Evolutionary conservation across 495 filamentous ascomycete genomes (phyloP), one percentile per base, ranked within the genome.

Genomic region (Xylaria cubensis): DNA sequence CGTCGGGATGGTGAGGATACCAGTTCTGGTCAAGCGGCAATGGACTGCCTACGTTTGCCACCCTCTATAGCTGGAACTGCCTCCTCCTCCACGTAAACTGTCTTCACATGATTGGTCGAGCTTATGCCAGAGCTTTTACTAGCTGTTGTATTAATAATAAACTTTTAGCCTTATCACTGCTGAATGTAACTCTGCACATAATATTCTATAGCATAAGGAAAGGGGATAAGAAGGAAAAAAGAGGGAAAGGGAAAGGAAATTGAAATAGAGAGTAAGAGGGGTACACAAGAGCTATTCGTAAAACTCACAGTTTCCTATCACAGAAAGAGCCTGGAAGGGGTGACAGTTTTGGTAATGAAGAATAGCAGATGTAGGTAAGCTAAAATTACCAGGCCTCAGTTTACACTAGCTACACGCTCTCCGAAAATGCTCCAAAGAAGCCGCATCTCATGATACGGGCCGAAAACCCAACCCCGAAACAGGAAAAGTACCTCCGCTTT

Each of bases 401-500:
- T 8, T 39, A 39, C 34, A 39, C 34, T 41, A 61, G 32, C 3
- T 61, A 61, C 58, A 61, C 24, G 58, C 58, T 61, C 2, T 6
- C 34, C 32, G 34, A 61, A 39, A 61, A 61, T 61, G 58, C 34
- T 2, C 21, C 58, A 59, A 34, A 8, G 2, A n/a, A 61, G 55
- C 26, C 19, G 39, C 39, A 39, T 61, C 58, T 21, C 58, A 39
- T 61, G 58, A 61, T 39, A 61, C 32, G 58, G 34, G 34, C 34
- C n/a, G n/a, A 61, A 61, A 36, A 36, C 32, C 34, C 15, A 39
- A 19, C 58, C 58, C 58, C 58, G 15, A 61, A 61, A 61, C n/a
- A n/a, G 34, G 58, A 39, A 61, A 61, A 61, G 17, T n/a, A n/a
- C 32, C 32, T 61, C 17, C 58, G n/a, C 58, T 61, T 39, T 61